A percentile compares a stretch with the other conserved stretches of the same genome.
These are phyloP conservation scores for Kwoniella sp. DNA, from an alignment of 768 basidiomycete genomes.

Conservation along the genomic window DNA sequence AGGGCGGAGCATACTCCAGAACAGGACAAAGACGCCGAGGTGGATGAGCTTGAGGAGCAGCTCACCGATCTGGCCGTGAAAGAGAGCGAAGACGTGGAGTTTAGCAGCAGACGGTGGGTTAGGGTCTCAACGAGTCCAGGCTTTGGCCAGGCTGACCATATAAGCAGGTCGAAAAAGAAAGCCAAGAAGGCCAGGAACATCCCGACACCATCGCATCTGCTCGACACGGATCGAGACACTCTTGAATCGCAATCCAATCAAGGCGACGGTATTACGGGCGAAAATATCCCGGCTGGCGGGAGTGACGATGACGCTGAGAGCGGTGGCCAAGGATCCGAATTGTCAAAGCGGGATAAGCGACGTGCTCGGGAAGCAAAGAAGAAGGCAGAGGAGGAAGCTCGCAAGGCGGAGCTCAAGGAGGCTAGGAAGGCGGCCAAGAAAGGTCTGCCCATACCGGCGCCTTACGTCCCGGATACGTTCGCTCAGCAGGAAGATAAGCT, in stretches of 20 bases:
- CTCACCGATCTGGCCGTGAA: conserved; percentile 9
- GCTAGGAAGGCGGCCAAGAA: conserved; percentile 19
- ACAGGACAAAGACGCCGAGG: conserved; percentile 4
- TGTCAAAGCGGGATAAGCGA: conserved; percentile 78
- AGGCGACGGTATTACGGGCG: background rate
- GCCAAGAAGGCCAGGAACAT: conserved; percentile 5
- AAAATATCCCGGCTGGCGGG: conserved; percentile 33
- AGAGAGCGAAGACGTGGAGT: conserved; percentile 14
- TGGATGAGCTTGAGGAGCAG: conserved; percentile 6
- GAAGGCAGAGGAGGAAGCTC: conserved; percentile 54
- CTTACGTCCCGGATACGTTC: conserved; percentile 1
- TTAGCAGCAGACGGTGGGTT: conserved; percentile 5
- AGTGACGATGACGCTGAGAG: conserved; percentile 10
- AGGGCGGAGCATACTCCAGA: background rate
- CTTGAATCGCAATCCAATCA: conserved; percentile 4
- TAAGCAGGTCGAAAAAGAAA: conserved; percentile 9
- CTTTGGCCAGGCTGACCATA: background rate
- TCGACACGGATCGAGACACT: background rate
- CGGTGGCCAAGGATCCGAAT: conserved; percentile 20
- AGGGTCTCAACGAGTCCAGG: background rate
- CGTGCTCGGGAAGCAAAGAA: conserved; percentile 68
- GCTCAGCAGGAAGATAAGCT: conserved; percentile 17
- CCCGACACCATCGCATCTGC: conserved; percentile 4
- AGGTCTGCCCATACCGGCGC: background rate
- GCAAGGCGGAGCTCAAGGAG: conserved; percentile 21